Conservation (phyloP, 768 basidiomycete genomes). For the Macrolepiota fuliginosa region DNA sequence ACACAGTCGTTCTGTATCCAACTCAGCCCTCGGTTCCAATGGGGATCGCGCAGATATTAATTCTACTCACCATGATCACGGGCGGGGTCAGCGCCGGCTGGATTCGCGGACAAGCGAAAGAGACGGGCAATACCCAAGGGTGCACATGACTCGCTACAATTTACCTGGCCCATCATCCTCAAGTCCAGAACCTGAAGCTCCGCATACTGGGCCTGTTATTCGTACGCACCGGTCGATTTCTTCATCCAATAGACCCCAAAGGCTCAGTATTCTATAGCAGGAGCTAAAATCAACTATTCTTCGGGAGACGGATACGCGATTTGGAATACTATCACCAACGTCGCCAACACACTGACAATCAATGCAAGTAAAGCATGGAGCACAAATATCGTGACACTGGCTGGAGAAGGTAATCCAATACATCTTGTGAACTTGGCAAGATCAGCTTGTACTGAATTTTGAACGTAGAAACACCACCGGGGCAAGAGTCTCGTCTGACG, state of each 20-base stretch:
- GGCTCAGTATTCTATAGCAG: background rate
- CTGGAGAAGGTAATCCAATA: slow-evolving; percentile 42
- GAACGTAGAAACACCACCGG: slow-evolving; percentile 44
- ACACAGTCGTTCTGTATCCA: background rate
- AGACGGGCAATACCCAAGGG: background rate
- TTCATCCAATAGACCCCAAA: background rate
- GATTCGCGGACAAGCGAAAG: background rate
- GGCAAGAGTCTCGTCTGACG: slow-evolving; percentile 57
- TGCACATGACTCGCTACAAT: background rate
- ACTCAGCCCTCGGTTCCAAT: background rate
- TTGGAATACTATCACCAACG: slow-evolving; percentile 57
- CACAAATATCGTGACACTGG: slow-evolving; percentile 33
- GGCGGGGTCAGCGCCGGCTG: background rate
- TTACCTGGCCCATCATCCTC: background rate
- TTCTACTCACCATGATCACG: background rate
- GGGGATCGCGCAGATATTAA: background rate
- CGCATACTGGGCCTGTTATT: background rate
- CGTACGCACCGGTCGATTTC: background rate
- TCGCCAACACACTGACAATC: slow-evolving; percentile 50
- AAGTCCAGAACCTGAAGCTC: background rate
- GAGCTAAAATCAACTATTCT: background rate
- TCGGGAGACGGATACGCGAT: slow-evolving; percentile 24
- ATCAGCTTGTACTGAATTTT: background rate
- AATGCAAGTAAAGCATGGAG: slow-evolving; percentile 60
- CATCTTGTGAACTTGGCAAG: background rate